phyloP scores from a whole-genome alignment of 2,329 filamentous ascomycete genomes.

The Stemphylium beticola region DNA sequence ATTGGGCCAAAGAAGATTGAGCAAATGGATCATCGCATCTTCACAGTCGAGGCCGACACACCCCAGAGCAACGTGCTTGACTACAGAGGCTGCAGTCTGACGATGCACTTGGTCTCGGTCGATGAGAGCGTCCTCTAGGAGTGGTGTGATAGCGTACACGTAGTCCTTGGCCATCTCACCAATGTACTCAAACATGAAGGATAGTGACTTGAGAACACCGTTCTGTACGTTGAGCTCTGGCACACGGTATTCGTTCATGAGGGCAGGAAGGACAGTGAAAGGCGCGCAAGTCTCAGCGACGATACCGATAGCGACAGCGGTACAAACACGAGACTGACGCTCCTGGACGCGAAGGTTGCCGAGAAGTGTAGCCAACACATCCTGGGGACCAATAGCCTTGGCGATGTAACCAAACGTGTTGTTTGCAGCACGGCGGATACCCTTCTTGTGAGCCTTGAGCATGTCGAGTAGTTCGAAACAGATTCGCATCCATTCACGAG shows the following conservation, averaged over 20 bases:
- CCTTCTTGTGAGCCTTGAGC: constrained; percentile 99
- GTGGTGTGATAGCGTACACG: constrained; percentile 94
- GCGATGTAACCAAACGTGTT: constrained; percentile 99
- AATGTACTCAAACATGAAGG: constrained; percentile 98
- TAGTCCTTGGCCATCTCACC: constrained; percentile 99
- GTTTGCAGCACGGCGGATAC: constrained; percentile 95
- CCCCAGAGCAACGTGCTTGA: constrained; percentile 96
- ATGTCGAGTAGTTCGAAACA: constrained; percentile 99
- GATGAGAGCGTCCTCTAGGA: constrained; percentile 95
- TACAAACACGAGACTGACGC: constrained; percentile 97
- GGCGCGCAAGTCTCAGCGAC: constrained; percentile 98
- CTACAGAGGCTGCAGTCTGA: constrained; percentile 93
- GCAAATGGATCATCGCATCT: constrained; percentile 96
- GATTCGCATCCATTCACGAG: constrained; percentile 99
- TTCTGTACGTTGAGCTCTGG: constrained; percentile 99
- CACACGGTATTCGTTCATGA: constrained; percentile 99
- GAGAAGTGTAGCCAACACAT: constrained; percentile 91
- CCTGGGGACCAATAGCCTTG: constrained; percentile 97
- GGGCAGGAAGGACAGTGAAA: constrained; percentile 95
- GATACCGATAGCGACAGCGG: constrained; percentile 96
- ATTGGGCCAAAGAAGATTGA: constrained; percentile 96
- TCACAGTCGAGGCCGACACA: constrained; percentile 98
- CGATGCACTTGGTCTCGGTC: constrained; percentile 98
- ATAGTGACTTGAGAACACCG: constrained; percentile 94
- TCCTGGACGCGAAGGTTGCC: constrained; percentile 98